Evolutionary conservation across 352 stramenopile species (phyloP).

Genomic region (Pythium scleroteichum): DNA sequence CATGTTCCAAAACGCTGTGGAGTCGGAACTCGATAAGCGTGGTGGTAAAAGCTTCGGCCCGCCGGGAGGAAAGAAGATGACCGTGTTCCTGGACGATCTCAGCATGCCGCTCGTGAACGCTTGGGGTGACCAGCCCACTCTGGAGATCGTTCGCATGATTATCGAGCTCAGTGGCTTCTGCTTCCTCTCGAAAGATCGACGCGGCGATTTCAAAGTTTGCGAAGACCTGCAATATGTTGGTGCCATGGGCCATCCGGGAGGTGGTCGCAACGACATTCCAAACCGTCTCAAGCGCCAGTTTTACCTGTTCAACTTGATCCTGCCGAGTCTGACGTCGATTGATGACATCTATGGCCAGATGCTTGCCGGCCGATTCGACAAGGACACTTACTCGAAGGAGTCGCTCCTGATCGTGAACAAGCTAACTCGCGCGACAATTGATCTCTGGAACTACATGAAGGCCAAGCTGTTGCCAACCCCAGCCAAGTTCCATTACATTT

Average conservation of each 20-base stretch:
- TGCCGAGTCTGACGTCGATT: constrained; percentile 97
- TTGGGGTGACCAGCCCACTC: constrained; percentile 98
- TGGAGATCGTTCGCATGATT: constrained; percentile 97
- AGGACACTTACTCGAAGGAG: constrained; percentile 85
- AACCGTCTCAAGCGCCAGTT: constrained; percentile 99
- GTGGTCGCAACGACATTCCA: constrained; percentile 98
- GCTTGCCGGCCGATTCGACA: constrained; percentile 93
- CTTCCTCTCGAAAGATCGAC: constrained; percentile 98
- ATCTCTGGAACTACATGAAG: constrained; percentile 97
- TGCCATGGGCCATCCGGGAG: constrained; percentile 97
- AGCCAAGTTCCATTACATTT: constrained; percentile 99
- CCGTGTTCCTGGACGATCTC: constrained; percentile 98
- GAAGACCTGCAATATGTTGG: constrained; percentile 98
- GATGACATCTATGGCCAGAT: constrained; percentile 99
- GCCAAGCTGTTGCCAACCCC: constrained; percentile 96
- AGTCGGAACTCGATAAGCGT: constrained; percentile 98
- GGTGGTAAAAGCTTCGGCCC: constrained; percentile 98
- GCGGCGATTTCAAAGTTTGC: constrained; percentile 98
- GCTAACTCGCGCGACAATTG: constrained; percentile 95
- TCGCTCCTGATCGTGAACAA: constrained; percentile 88
- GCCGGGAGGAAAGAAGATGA: constrained; percentile 98
- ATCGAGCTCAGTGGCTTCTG: constrained; percentile 97
- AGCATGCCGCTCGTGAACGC: constrained; percentile 98
- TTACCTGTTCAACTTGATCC: constrained; percentile 98
- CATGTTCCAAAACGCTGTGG: constrained; percentile 98